phyloP scores from a whole-genome alignment of 1,284 basidiomycete species.

The Sutorius eximius region DNA sequence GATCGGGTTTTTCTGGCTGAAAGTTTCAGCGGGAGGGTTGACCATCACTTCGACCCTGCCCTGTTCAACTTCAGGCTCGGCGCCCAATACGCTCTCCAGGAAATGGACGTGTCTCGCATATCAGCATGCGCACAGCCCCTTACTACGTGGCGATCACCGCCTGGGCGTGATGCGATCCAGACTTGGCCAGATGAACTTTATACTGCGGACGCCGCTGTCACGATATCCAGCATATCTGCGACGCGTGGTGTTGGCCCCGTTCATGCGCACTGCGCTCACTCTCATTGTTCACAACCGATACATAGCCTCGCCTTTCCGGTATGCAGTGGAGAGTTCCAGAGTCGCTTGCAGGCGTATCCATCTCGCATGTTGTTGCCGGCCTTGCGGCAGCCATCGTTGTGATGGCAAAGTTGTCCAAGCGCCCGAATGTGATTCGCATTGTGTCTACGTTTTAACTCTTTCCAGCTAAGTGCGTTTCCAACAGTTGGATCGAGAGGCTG shows the following conservation, averaged over 20 bases:
- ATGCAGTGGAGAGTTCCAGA: not conserved
- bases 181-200: not conserved
- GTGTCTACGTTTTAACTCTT: not conserved
- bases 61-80: not conserved
- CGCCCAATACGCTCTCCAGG: not conserved
- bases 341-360: not conserved
- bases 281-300: not conserved
- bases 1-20: not conserved
- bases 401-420: not conserved
- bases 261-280: not conserved
- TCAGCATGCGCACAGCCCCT: not conserved
- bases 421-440: constrained; percentile 1
- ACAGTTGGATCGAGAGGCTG: constrained; percentile 16
- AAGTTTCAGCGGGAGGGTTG: not conserved
- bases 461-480: constrained; percentile 21
- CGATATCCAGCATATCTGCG: not conserved
- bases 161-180: not conserved
- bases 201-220: not conserved
- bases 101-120: not conserved
- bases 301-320: not conserved
- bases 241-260: too few species aligned
- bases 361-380: not conserved
- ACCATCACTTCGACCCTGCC: not conserved
- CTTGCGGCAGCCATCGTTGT: not conserved
- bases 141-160: not conserved